Conservation (phyloP, 2,329 filamentous ascomycete species). For the Nemania abortiva region DNA sequence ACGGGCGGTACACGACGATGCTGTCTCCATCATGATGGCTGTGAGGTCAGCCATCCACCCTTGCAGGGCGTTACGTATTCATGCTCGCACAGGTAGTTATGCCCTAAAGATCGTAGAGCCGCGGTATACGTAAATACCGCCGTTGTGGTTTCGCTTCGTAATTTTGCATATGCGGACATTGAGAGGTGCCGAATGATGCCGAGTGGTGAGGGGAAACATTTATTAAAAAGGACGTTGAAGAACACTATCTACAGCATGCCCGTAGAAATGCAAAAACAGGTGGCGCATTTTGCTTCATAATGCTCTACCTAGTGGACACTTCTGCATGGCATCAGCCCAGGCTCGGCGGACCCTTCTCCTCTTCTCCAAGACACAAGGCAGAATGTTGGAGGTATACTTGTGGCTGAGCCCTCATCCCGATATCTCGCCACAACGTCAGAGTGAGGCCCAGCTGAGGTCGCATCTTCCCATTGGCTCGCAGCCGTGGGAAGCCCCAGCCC, state of each 20-base stretch:
- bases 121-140: neutral
- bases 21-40: slow-evolving; percentile 24
- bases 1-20: neutral
- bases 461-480: slow-evolving; percentile 19
- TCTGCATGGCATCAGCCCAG: slow-evolving; percentile 1
- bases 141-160: neutral
- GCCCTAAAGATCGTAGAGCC: neutral
- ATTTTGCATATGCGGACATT: neutral
- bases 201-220: neutral
- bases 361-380: slow-evolving; percentile 20
- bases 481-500: neutral
- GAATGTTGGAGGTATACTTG: slow-evolving; percentile 23
- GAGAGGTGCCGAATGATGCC: neutral
- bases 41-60: slow-evolving; percentile 30
- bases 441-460: slow-evolving; percentile 28
- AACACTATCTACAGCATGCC: neutral
- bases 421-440: slow-evolving; percentile 30
- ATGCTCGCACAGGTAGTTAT: neutral
- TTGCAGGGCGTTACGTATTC: slow-evolving; percentile 1
- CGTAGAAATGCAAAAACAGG: neutral
- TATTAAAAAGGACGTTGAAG: neutral
- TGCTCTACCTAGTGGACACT: neutral
- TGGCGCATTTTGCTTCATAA: neutral
- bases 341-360: neutral
- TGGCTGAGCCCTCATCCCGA: slow-evolving; percentile 34